Evolutionary conservation across 495 filamentous ascomycete species (phyloP).

Genomic region (Xylaria bambusicola): DNA sequence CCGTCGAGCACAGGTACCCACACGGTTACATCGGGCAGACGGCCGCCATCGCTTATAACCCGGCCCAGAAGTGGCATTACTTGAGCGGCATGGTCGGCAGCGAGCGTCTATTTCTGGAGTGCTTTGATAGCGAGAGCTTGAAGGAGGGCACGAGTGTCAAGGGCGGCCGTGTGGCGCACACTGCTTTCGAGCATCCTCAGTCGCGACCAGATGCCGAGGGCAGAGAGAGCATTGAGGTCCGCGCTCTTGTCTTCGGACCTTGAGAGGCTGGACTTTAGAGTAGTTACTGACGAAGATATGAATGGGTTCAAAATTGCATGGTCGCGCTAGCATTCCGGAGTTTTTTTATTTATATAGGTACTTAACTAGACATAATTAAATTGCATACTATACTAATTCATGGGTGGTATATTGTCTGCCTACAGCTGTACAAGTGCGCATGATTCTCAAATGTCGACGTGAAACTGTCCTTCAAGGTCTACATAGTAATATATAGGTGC

Average conservation of each 20-base stretch:
- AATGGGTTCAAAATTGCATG: not conserved
- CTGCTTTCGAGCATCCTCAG: conserved; percentile 75
- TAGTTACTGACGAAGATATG: conserved; percentile 1
- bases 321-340: conserved; percentile 1
- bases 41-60: conserved; percentile 65
- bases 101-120: conserved; percentile 80
- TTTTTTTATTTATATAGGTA: not conserved
- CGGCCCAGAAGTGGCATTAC: conserved; percentile 72
- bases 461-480: too few species aligned
- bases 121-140: conserved; percentile 66
- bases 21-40: conserved; percentile 71
- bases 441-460: too few species aligned
- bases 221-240: conserved; percentile 85
- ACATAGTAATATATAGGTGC: too few species aligned
- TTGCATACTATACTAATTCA: too few species aligned
- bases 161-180: conserved; percentile 74
- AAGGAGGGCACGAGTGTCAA: conserved; percentile 51
- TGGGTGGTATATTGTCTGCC: too few species aligned
- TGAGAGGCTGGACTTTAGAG: conserved; percentile 29
- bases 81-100: conserved; percentile 73
- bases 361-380: too few species aligned
- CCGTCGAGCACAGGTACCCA: conserved; percentile 75
- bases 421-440: too few species aligned
- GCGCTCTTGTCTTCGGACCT: conserved; percentile 78
- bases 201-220: conserved; percentile 59